Conservation (phyloP, 129 eudicot genomes). For the Sambucus nigra region DNA sequence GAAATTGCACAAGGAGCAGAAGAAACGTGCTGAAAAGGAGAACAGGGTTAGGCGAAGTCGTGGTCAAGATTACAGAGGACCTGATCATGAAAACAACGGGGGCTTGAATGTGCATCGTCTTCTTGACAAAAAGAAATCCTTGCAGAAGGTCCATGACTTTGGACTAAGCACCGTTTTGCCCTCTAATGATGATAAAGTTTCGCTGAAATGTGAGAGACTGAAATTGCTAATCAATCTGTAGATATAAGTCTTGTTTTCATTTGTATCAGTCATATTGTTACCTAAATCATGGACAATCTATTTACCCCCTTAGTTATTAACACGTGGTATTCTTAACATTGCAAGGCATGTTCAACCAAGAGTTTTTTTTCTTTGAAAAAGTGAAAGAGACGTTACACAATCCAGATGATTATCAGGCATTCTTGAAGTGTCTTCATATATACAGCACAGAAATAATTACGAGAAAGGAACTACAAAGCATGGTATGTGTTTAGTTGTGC, state of each 20-base stretch:
- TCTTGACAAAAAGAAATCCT: slow-evolving; percentile 56
- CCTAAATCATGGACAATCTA: neutral
- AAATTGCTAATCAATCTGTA: neutral
- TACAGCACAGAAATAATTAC: slow-evolving; percentile 96
- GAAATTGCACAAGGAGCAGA: slow-evolving; percentile 64
- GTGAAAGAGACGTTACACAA: slow-evolving; percentile 79
- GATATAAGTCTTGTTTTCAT: neutral
- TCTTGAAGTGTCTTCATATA: slow-evolving; percentile 94
- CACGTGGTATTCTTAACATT: slow-evolving; percentile 14
- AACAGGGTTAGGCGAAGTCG: slow-evolving; percentile 54
- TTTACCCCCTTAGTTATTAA: neutral
- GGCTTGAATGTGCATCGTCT: slow-evolving; percentile 35
- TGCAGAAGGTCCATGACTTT: slow-evolving; percentile 72
- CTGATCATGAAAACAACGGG: slow-evolving; percentile 52
- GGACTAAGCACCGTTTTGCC: slow-evolving; percentile 45
- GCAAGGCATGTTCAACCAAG: slow-evolving; percentile 76
- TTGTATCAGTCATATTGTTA: neutral
- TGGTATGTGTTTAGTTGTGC: slow-evolving; percentile 41
- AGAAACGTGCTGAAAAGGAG: slow-evolving; percentile 56
- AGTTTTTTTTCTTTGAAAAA: slow-evolving; percentile 79
- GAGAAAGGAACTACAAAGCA: slow-evolving; percentile 68
- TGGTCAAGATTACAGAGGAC: slow-evolving; percentile 67
- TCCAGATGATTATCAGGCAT: slow-evolving; percentile 94
- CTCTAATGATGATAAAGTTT: slow-evolving; percentile 64
- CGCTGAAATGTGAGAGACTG: slow-evolving; percentile 67